These are phyloP conservation scores for Puccinellia tenuiflora DNA, from an alignment of 176 grass and related monocot genomes.

Conservation along the genomic window DNA sequence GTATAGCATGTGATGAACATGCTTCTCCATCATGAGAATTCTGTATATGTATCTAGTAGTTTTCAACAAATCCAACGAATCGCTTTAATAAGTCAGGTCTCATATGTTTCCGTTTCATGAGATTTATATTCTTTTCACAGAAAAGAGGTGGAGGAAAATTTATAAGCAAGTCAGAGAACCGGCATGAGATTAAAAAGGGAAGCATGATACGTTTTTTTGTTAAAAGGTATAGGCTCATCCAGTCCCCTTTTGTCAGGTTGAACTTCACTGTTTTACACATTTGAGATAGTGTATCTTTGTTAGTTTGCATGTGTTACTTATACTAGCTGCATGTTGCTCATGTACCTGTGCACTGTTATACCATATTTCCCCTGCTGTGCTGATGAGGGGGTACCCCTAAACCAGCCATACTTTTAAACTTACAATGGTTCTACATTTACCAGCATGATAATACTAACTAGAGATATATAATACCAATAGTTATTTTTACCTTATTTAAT, in stretches of 20 bases:
- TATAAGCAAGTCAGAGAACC: slow-evolving; percentile 46
- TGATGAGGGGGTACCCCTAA: not conserved
- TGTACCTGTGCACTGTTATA: not conserved
- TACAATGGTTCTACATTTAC: not conserved
- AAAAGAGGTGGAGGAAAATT: slow-evolving; percentile 49
- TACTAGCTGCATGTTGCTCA: slow-evolving; percentile 1
- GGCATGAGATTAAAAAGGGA: slow-evolving; percentile 60
- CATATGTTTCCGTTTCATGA: not conserved
- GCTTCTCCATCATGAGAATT: slow-evolving; percentile 5
- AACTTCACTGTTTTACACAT: slow-evolving; percentile 16
- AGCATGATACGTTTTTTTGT: slow-evolving; percentile 85
- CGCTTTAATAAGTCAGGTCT: not conserved
- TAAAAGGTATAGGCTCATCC: slow-evolving; percentile 63
- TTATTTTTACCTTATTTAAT: not conserved
- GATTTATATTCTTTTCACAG: slow-evolving; percentile 32
- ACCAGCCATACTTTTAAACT: not conserved
- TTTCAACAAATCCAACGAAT: slow-evolving; percentile 3
- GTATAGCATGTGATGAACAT: not conserved
- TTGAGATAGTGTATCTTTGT: slow-evolving; percentile 4
- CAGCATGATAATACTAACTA: not conserved
- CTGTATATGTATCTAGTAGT: not conserved
- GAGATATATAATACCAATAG: not conserved
- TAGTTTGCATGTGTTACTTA: not conserved
- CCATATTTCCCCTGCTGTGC: not conserved
- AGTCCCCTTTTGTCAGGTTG: not conserved